A percentile compares a stretch with the other conserved stretches of the same genome.
Conservation (phyloP, 1,284 basidiomycete species). For the Boletus semigastroideus region DNA sequence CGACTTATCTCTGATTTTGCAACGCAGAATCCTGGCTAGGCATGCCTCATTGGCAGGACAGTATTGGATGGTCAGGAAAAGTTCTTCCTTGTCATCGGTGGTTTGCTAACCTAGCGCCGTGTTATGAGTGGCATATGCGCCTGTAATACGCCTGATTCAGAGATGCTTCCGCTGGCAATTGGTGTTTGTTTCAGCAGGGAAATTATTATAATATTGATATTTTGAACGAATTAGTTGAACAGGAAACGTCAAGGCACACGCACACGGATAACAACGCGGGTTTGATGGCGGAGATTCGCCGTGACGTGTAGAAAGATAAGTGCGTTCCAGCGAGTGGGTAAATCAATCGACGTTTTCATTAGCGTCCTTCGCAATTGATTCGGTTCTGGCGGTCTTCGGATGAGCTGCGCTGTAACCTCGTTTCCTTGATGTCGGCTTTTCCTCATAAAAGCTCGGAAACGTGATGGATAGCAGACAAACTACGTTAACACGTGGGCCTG, state of each 20-base stretch:
- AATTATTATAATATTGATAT: too few relatives aligned
- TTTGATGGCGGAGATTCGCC: slow-evolving; percentile 31
- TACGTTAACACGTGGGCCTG: slow-evolving; percentile 46
- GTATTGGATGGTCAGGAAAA: not conserved
- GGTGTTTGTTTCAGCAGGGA: slow-evolving; percentile 22
- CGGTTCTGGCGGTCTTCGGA: slow-evolving; percentile 2
- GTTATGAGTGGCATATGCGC: slow-evolving; percentile 1
- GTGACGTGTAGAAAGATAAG: slow-evolving; percentile 41
- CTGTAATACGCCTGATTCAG: slow-evolving; percentile 4
- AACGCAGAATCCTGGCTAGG: not conserved
- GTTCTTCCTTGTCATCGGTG: not conserved
- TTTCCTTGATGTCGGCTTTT: slow-evolving; percentile 17
- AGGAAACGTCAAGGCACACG: slow-evolving; percentile 13
- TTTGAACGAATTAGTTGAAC: slow-evolving; percentile 11
- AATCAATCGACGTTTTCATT: slow-evolving; percentile 21
- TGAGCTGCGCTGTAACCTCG: slow-evolving; percentile 13
- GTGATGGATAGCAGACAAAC: not conserved
- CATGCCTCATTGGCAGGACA: too few relatives aligned
- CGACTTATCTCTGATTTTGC: not conserved
- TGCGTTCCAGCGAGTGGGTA: slow-evolving; percentile 26
- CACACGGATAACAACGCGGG: slow-evolving; percentile 11
- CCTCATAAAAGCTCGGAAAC: slow-evolving; percentile 14
- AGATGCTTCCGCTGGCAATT: slow-evolving; percentile 2
- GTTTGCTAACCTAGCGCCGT: not conserved
- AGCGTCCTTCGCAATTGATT: slow-evolving; percentile 16